Base-by-base conservation (phyloP, 306 rosid species). In the Dryas alaskensis region DNA sequence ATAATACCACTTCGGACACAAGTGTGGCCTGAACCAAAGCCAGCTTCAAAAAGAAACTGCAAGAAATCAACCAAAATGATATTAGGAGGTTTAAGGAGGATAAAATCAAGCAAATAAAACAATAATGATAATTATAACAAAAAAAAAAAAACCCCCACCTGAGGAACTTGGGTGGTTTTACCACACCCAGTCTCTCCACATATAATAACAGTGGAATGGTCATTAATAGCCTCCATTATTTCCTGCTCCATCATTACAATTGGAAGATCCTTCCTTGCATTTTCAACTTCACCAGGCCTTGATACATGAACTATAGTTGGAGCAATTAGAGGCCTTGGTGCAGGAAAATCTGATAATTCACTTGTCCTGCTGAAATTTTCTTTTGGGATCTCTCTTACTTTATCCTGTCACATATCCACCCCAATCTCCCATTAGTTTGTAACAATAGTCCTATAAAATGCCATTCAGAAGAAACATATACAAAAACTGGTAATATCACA, bases 131-230 rank as follows among this genome's bases (percentile, higher is more conserved):
- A 64, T 67, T 51, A 61, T 47, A 39, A 62, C 37, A 62, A 62
- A 39, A 40, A 43, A 3, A 62, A 62, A 14, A 71, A 67, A 19
- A 0, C 19, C 71, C 88, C 79, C 65, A 89, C 96, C 85, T 93
- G 98, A 66, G 98, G 97, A 84, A 93, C 98, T 88, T 93, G 98
- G 68, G 98, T 93, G 45, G 97, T 93, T 93, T 93, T 93, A 79
- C 98, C 98, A 87, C 98, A 93, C 67, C 98, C 96, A 79, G 98
- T 93, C 79, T 93, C 97, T 89, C 98, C 98, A 44, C 98, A 93
- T 79, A 93, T 76, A 79, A 93, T 93, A 61, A 93, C 91, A 82
- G 75, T 84, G n/a, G 92, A 81, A 74, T 82, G 72, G 27, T 91
- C 84, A 85, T 80, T 87, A 60, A 93, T 76, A 70, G 98, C 97